Percentiles rank a stretch among this genome's conserved stretches.
phyloP scores from a whole-genome alignment of 2,329 filamentous ascomycete genomes.

The Alternaria metachromatica region DNA sequence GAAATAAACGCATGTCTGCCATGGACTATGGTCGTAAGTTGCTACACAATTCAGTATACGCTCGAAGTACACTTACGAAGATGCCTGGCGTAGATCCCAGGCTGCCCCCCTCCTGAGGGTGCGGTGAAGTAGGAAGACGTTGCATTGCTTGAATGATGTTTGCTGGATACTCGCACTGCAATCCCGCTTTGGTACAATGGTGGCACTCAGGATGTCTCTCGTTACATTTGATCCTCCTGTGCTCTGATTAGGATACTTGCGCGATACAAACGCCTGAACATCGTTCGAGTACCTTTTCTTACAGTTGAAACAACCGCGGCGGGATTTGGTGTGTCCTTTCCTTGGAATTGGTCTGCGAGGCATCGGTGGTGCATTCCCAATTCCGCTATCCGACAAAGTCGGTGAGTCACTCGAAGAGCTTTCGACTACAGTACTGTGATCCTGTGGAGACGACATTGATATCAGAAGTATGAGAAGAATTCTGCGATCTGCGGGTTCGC shows the following conservation, averaged over 20 bases:
- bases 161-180: conserved; percentile 69
- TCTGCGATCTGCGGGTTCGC: conserved; percentile 21
- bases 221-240: conserved; percentile 72
- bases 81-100: conserved; percentile 41
- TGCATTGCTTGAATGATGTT: conserved; percentile 44
- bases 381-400: conserved; percentile 27
- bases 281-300: conserved; percentile 49
- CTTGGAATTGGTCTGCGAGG: conserved; percentile 50
- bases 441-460: conserved; percentile 30
- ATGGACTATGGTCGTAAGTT: conserved; percentile 36
- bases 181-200: conserved; percentile 67
- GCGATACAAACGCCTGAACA: not conserved
- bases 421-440: conserved; percentile 28
- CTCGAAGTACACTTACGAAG: conserved; percentile 37
- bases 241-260: conserved; percentile 21
- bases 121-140: conserved; percentile 25
- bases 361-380: conserved; percentile 26
- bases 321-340: conserved; percentile 70
- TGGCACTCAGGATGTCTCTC: conserved; percentile 69
- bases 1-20: conserved; percentile 72
- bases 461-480: conserved; percentile 20
- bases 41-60: conserved; percentile 1
- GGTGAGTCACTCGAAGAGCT: conserved; percentile 44
- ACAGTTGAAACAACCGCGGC: conserved; percentile 71
- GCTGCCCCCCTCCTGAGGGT: conserved; percentile 36